A percentile compares a stretch with the other conserved stretches of the same genome.
These are phyloP conservation scores for Solanum hybrid DNA, from an alignment of 305 asterid genomes.

Conservation along the genomic window DNA sequence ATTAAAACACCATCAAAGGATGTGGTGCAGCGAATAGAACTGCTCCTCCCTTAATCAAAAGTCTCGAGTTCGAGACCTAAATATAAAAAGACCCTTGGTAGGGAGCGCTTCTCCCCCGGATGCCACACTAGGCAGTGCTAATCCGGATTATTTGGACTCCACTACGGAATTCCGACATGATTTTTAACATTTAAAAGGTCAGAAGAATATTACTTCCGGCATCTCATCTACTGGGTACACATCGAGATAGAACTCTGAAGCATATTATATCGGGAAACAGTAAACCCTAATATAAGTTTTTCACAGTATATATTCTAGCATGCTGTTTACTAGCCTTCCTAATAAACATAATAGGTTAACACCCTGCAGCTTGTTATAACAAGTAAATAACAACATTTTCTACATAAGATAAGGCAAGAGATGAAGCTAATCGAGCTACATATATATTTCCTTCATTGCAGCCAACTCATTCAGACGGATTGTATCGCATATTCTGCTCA, in stretches of 20 bases:
- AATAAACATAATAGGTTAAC: slow-evolving; percentile 11
- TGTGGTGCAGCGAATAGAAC: too few relatives aligned
- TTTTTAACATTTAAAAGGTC: neutral
- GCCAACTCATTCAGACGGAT: slow-evolving; percentile 16
- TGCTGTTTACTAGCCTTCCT: slow-evolving; percentile 23
- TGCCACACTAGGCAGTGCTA: neutral
- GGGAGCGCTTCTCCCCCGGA: neutral
- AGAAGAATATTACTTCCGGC: neutral
- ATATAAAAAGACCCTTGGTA: neutral
- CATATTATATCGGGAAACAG: neutral
- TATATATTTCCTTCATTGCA: neutral
- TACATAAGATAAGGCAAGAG: slow-evolving; percentile 15
- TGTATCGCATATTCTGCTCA: slow-evolving; percentile 63
- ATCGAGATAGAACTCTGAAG: neutral
- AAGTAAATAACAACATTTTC: slow-evolving; percentile 21
- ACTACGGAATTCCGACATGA: neutral
- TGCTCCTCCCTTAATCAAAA: neutral
- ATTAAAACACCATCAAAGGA: neutral
- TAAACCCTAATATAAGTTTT: neutral
- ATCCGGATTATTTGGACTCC: neutral
- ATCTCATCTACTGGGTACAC: neutral
- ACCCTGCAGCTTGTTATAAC: slow-evolving; percentile 24
- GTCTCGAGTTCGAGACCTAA: neutral
- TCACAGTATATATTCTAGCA: slow-evolving; percentile 15
- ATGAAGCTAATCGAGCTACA: slow-evolving; percentile 6